Evolutionary conservation across 148 eudicot genomes (phyloP), one percentile per base, ranked within the genome.

Genomic region (Rhododendron kiyosumense): DNA sequence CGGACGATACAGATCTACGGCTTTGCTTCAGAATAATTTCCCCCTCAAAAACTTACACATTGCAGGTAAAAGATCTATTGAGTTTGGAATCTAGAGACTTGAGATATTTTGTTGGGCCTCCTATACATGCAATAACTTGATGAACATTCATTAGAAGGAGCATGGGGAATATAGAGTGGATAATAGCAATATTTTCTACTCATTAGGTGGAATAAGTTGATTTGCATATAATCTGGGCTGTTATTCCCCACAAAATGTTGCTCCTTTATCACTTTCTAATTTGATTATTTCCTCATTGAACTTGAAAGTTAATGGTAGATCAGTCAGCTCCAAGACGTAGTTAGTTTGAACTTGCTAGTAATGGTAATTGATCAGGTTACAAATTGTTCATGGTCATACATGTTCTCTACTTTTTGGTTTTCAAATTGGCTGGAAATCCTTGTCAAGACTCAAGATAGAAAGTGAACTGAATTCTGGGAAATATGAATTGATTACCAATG

Each of bases 11-110:
- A 73, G 96, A 96, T 89, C 91, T 96, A 18, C 94, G 99, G 38
- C 95, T 96, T 83, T 96, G 99, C 91, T 96, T 96, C 90, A 90
- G 99, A 91, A 92, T 96, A 52, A 93, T 96, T 89, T 94, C 99
- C 49, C 99, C 99, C 38, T 84, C 88, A n/a, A 96, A 94, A 89
- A 91, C 98, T 75, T 94, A 90, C 78, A 96, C 99, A 71, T 91
- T 96, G 88, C 99, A 94, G 99, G 99, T 96, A 84, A 89, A 24
- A 63, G 48, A 69, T 84, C 24, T 51, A 26, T 15, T 38, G 75
- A 52, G 45, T 74, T 41, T 24, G 17, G 79, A 46, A 18, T 12
- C 24, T 78, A 49, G 75, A 13, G 76, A 83, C 48, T 15, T 86
- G 83, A 52, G 9, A 26, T 49, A 46, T 75, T 45, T 48, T 75